Conservation (phyloP, 2,329 filamentous ascomycete species). For the Mycosphaerella sp. region DNA sequence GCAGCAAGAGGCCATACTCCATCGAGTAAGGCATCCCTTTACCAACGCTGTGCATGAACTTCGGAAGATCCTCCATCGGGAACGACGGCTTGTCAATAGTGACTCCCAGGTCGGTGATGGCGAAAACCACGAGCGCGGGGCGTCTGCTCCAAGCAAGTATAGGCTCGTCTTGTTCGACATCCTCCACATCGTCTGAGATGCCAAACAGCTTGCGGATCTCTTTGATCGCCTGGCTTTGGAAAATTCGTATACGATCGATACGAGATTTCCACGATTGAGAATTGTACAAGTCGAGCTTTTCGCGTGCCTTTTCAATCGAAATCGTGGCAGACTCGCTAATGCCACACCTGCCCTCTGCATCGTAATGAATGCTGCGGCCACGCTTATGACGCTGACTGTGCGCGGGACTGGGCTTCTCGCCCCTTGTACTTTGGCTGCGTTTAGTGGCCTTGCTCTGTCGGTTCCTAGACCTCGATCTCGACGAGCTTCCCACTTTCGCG, state of each 20-base stretch:
- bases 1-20: constrained; percentile 81
- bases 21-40: constrained; percentile 94
- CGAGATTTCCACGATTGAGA: constrained; percentile 86
- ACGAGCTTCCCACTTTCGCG: constrained; percentile 35
- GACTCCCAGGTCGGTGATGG: constrained; percentile 79
- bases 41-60: constrained; percentile 82
- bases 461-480: constrained; percentile 30
- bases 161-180: constrained; percentile 73
- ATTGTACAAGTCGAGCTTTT: constrained; percentile 71
- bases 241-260: constrained; percentile 68
- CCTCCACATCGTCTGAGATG: constrained; percentile 72
- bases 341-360: constrained; percentile 67
- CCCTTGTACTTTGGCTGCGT: constrained; percentile 36
- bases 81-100: constrained; percentile 90
- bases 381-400: constrained; percentile 26
- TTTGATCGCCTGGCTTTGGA: constrained; percentile 66
- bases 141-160: constrained; percentile 80
- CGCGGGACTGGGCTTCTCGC: constrained; percentile 18
- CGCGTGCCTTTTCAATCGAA: constrained; percentile 67
- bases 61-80: constrained; percentile 69
- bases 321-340: constrained; percentile 68
- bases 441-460: constrained; percentile 27
- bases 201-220: constrained; percentile 75
- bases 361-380: constrained; percentile 55
- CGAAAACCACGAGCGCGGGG: constrained; percentile 71